Percentiles rank a stretch among this genome's conserved stretches.
phyloP scores from a whole-genome alignment of 2,329 filamentous ascomycete species.

The Pestalotiopsis sp. region DNA sequence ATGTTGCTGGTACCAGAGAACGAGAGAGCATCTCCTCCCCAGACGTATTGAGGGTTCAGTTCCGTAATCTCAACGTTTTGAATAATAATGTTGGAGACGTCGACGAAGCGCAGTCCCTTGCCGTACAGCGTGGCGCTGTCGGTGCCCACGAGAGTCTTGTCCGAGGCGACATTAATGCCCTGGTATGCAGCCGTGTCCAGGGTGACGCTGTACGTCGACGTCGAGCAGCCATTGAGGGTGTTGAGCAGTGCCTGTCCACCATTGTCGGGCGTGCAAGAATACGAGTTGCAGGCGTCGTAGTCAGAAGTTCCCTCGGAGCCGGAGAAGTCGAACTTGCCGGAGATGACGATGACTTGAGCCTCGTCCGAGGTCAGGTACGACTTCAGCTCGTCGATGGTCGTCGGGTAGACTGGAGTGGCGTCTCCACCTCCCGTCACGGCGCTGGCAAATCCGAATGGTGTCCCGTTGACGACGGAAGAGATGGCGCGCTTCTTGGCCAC shows the following conservation, averaged over 20 bases:
- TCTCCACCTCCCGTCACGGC: slow-evolving; percentile 54
- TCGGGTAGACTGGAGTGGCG: slow-evolving; percentile 47
- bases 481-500: background rate
- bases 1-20: slow-evolving; percentile 42
- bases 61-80: slow-evolving; percentile 58
- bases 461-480: background rate
- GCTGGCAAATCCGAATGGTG: slow-evolving; percentile 15
- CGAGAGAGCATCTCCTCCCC: slow-evolving; percentile 57
- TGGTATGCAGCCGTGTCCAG: slow-evolving; percentile 51
- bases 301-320: slow-evolving; percentile 47
- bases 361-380: slow-evolving; percentile 48
- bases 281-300: slow-evolving; percentile 42
- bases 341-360: slow-evolving; percentile 52
- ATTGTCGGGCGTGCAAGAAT: background rate
- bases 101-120: slow-evolving; percentile 55
- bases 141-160: slow-evolving; percentile 47
- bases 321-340: slow-evolving; percentile 47
- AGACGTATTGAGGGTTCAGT: slow-evolving; percentile 58
- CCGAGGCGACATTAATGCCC: background rate
- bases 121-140: slow-evolving; percentile 57
- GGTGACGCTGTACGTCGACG: slow-evolving; percentile 29
- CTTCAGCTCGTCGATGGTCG: slow-evolving; percentile 48
- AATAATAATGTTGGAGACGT: slow-evolving; percentile 59
- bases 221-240: slow-evolving; percentile 13
- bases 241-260: slow-evolving; percentile 15